A percentile compares a stretch with the other conserved stretches of the same genome.
These are phyloP conservation scores for Acanthamoeba lenticulata DNA, from an alignment of 208 protist species.

Conservation along the genomic window DNA sequence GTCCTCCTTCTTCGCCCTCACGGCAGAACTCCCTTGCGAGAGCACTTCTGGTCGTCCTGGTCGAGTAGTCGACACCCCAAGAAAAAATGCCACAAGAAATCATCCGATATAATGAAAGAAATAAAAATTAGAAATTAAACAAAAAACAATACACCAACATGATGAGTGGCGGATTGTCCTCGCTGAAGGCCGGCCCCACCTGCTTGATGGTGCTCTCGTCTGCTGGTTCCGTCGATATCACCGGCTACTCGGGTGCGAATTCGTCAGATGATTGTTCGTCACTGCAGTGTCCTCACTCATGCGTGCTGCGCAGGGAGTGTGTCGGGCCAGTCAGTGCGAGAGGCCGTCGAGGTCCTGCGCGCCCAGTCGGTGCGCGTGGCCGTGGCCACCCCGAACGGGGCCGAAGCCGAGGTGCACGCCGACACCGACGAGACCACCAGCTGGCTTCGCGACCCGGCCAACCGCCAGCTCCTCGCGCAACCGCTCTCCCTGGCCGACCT, in stretches of 20 bases:
- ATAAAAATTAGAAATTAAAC: no score
- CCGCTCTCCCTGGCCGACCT: slow-evolving; percentile 35
- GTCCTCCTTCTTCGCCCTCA: no score
- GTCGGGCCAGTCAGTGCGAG: neutral
- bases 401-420: neutral
- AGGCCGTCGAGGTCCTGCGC: neutral
- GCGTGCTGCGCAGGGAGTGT: neutral
- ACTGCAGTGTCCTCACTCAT: neutral
- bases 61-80: no score
- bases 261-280: neutral
- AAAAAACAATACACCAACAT: no score
- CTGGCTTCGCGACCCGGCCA: neutral
- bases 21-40: neutral
- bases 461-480: neutral
- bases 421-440: neutral
- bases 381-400: neutral
- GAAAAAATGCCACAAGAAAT: no score
- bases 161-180: neutral
- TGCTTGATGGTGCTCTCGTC: slow-evolving; percentile 3
- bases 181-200: neutral
- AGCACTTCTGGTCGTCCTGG: neutral
- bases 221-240: neutral
- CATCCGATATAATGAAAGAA: no score
- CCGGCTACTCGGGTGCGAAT: neutral
- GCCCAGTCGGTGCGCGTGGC: neutral